These are phyloP conservation scores for Pichia norvegensis DNA, from an alignment of 1,139 yeast genomes.

Conservation along the genomic window DNA sequence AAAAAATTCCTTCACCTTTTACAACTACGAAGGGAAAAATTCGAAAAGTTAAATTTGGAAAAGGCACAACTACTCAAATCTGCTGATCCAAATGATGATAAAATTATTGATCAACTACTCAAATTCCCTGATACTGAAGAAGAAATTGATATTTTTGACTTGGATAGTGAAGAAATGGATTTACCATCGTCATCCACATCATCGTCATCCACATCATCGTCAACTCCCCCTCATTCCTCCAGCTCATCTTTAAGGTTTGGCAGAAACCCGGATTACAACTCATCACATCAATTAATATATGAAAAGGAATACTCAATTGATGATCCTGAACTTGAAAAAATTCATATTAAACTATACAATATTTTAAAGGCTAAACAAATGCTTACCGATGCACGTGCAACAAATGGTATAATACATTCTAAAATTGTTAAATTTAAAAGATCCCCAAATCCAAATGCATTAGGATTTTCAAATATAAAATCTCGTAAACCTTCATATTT, in stretches of 20 bases:
- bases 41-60: conserved; percentile 2
- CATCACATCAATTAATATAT: conserved; percentile 21
- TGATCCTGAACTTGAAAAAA: conserved; percentile 19
- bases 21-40: conserved; percentile 10
- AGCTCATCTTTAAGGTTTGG: conserved; percentile 2
- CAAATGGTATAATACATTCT: conserved; percentile 23
- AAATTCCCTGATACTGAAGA: conserved; percentile 5
- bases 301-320: conserved; percentile 23
- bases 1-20: conserved; percentile 17
- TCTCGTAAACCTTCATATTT: conserved; percentile 37
- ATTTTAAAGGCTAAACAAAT: conserved; percentile 20
- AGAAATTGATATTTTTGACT: conserved; percentile 7
- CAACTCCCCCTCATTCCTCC: background rate
- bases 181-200: too few relatives aligned
- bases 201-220: background rate
- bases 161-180: too few relatives aligned
- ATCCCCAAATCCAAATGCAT: conserved; percentile 38
- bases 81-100: background rate
- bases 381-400: conserved; percentile 19
- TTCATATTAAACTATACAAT: conserved; percentile 20
- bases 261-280: conserved; percentile 1
- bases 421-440: conserved; percentile 29
- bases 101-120: conserved; percentile 3
- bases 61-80: conserved; percentile 6
- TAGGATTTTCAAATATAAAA: conserved; percentile 36